A percentile compares a stretch with the other conserved stretches of the same genome.
phyloP scores from a whole-genome alignment of 768 basidiomycete species.

The Russula sp. region DNA sequence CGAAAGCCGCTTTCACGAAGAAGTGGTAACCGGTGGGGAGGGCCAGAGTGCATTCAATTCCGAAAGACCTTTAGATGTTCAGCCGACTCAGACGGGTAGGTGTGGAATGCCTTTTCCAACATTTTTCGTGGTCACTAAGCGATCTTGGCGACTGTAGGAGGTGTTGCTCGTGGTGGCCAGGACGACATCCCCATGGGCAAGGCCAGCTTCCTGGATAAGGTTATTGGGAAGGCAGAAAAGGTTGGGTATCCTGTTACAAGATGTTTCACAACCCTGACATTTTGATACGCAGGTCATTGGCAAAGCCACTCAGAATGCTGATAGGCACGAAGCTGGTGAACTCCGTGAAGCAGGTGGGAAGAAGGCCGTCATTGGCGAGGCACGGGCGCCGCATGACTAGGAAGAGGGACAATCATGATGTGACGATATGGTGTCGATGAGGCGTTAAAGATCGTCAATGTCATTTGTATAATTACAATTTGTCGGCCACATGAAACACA shows the following conservation, averaged over 20 bases:
- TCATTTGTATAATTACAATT: too few species aligned
- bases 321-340: conserved; percentile 51
- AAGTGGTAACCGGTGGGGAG: neutral
- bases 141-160: conserved; percentile 26
- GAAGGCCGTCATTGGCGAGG: conserved; percentile 37
- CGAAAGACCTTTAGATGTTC: conserved; percentile 34
- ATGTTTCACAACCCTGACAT: neutral
- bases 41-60: conserved; percentile 28
- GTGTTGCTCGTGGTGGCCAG: conserved; percentile 34
- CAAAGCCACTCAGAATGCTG: conserved; percentile 43
- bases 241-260: conserved; percentile 28
- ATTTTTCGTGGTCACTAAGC: neutral
- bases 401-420: neutral
- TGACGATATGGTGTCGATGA: neutral
- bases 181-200: conserved; percentile 36
- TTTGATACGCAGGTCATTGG: conserved; percentile 39
- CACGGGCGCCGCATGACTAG: conserved; percentile 40
- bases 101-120: conserved; percentile 25
- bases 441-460: too few species aligned
- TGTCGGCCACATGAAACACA: too few species aligned
- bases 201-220: conserved; percentile 44
- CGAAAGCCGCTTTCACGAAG: neutral
- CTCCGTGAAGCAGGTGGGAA: conserved; percentile 50
- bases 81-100: conserved; percentile 30
- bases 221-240: conserved; percentile 55